Base-by-base conservation (phyloP, 164 flowering plant genomes). In the Liquidambar formosana region DNA sequence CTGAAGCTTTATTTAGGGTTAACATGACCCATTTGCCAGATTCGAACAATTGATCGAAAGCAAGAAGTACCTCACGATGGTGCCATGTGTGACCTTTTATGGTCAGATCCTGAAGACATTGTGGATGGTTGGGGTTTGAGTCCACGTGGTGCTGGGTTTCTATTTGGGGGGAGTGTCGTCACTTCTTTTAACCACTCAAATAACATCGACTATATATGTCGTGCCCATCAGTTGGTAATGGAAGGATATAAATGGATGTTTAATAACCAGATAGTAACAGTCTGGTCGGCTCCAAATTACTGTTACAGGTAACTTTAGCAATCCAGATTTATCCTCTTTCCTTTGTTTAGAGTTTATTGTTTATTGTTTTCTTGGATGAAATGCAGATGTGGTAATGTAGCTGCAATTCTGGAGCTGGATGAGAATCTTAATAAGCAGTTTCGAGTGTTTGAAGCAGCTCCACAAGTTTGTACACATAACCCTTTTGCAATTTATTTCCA, bases 181-280 rank as follows among this genome's bases (percentile, higher is more conserved):
- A 74, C 81, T 58, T 65, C 92, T 18, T 96, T 96, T 69, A 96
- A 96, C 72, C 96, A 84, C 68, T 27, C 97, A 64, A 96, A 96
- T 78, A 93, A 82, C 67, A 88, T 93, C 38, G 99, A 96, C 64
- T 93, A 88, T 53, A 96, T 96, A 49, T 93, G 99, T 25, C 96
- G 99, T 52, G 99, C 99, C 15, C 98, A 96, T 83, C 99, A 96
- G 74, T 83, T 96, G 81, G 99, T 96, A 23, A 96, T 93, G 99
- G 99, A 96, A 79, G 99, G 99, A 41, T 96, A 85, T 73, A 96
- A 96, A 76, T 96, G 99, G 99, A 96, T 96, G 99, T 96, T 96
- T 72, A 88, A 85, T 70, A 76, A 87, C 70, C 99, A 90, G 79
- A 93, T 96, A 65, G 97, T 96, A 47, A 96, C 99, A 11, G 99